A percentile compares a stretch with the other conserved stretches of the same genome.
Conservation (phyloP, 2,329 filamentous ascomycete genomes). For the Teratosphaeria nubilosa region DNA sequence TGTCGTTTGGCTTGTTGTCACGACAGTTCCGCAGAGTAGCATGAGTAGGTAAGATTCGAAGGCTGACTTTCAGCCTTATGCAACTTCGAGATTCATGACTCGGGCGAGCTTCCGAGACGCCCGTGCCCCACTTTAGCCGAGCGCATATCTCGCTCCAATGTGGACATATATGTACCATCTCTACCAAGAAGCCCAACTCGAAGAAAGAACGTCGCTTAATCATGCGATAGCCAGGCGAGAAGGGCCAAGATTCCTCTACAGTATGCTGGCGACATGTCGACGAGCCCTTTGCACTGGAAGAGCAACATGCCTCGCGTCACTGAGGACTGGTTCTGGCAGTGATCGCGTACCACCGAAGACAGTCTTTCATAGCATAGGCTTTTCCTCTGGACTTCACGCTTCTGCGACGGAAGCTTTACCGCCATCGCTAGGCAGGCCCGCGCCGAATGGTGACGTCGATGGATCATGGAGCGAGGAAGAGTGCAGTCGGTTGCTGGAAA, state of each 20-base stretch:
- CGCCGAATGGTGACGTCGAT: neutral
- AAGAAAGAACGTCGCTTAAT: neutral
- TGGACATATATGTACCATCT: neutral
- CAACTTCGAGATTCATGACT: neutral
- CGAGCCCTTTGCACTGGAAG: neutral
- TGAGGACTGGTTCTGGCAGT: neutral
- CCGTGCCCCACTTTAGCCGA: neutral
- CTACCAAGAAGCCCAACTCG: no score
- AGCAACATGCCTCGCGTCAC: neutral
- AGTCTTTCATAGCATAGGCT: neutral
- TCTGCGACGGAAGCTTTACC: neutral
- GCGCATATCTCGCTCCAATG: neutral
- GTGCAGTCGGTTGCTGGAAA: neutral
- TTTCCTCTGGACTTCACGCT: neutral
- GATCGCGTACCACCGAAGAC: neutral
- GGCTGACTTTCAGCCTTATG: neutral
- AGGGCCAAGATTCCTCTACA: neutral
- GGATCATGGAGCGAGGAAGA: neutral
- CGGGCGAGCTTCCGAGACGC: neutral
- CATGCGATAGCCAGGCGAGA: neutral
- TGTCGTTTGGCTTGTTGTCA: neutral
- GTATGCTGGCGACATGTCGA: neutral
- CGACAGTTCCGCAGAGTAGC: neutral
- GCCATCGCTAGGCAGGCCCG: neutral
- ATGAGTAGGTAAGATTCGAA: neutral